Evolutionary conservation across 371 early-diverging fungal species (phyloP).

Genomic region (Saksenaea vasiformis): DNA sequence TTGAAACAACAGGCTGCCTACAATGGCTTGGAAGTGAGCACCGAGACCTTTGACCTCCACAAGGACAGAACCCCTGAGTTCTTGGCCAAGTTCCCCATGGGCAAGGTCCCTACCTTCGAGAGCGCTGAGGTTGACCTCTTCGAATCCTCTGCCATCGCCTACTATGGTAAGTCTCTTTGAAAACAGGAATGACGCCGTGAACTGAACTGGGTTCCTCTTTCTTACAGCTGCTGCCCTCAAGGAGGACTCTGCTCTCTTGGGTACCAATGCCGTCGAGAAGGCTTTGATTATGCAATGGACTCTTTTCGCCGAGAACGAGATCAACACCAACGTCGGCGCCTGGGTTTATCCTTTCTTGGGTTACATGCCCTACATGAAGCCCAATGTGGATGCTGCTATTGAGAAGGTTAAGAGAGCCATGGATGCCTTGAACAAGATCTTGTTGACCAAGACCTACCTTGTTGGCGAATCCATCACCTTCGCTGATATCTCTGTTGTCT

Average conservation of each 20-base stretch:
- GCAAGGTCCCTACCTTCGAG: conserved; percentile 86
- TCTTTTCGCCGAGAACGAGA: conserved; percentile 71
- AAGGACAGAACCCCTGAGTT: conserved; percentile 74
- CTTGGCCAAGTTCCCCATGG: conserved; percentile 81
- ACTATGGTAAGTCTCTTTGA: conserved; percentile 66
- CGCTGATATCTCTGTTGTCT: conserved; percentile 81
- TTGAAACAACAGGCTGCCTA: conserved; percentile 55
- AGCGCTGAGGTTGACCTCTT: conserved; percentile 68
- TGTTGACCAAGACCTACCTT: conserved; percentile 83
- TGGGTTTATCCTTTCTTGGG: conserved; percentile 76
- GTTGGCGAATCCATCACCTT: conserved; percentile 90
- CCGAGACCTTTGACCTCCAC: conserved; percentile 68
- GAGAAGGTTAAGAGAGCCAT: conserved; percentile 67
- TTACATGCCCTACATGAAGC: conserved; percentile 66
- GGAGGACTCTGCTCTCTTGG: conserved; percentile 63
- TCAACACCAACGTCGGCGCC: conserved; percentile 37
- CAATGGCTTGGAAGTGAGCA: conserved; percentile 71
- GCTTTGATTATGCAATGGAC: conserved; percentile 80
- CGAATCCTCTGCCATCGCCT: conserved; percentile 88
- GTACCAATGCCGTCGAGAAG: conserved; percentile 68
- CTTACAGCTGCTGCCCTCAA: conserved; percentile 65
- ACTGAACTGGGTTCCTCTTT: background rate
- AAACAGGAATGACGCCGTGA: background rate
- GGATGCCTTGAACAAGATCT: conserved; percentile 69
- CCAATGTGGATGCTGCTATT: conserved; percentile 65